Percentiles rank a stretch among this genome's conserved stretches.
Evolutionary conservation across 140 eudicot genomes (phyloP).

Genomic region (Senecio squalidus): DNA sequence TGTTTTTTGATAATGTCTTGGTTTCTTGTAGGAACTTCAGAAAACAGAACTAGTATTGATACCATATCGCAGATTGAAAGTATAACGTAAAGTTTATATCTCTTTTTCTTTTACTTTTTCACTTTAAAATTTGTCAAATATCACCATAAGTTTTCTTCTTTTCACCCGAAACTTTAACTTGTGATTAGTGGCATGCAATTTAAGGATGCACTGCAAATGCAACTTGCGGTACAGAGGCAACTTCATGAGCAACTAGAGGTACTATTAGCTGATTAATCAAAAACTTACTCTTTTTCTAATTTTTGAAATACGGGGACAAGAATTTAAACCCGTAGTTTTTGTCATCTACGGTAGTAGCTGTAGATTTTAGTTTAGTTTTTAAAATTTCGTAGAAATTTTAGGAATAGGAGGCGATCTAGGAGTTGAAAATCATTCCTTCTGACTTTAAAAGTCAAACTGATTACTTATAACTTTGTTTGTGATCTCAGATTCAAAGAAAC

Average conservation of each 20-base stretch:
- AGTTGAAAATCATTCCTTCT: not conserved
- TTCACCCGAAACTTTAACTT: not conserved
- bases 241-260: conserved; percentile 77
- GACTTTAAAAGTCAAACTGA: not conserved
- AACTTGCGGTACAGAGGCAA: conserved; percentile 63
- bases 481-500: conserved; percentile 53
- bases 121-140: not conserved
- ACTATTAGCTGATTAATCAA: too few species aligned
- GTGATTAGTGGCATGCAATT: conserved; percentile 48
- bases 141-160: not conserved
- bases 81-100: conserved; percentile 36
- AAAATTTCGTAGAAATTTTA: not conserved
- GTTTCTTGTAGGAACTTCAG: not conserved
- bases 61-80: conserved; percentile 35
- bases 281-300: too few species aligned
- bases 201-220: conserved; percentile 62
- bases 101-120: not conserved
- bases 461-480: not conserved
- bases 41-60: conserved; percentile 19
- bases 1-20: too few species aligned
- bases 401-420: not conserved
- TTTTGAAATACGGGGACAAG: too few species aligned
- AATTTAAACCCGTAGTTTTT: too few species aligned
- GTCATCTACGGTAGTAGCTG: not conserved
- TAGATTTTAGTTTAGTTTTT: not conserved